phyloP scores from a whole-genome alignment of 2,329 filamentous ascomycete genomes.

The Exserohilum turcica region DNA sequence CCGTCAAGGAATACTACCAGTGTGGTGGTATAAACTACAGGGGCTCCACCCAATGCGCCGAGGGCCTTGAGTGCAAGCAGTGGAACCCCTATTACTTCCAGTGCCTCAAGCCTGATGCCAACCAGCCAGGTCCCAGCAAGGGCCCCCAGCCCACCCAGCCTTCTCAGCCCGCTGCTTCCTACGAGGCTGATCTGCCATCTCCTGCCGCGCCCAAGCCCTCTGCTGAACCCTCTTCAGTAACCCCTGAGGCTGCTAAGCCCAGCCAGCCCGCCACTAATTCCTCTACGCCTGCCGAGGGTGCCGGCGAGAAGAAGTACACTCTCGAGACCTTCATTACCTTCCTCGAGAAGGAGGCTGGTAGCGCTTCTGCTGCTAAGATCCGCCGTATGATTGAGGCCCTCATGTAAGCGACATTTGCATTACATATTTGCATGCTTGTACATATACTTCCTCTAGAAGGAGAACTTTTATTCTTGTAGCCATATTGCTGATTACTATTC shows the following conservation, averaged over 20 bases:
- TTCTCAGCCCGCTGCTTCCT: background rate
- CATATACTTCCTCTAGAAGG: slow-evolving; percentile 15
- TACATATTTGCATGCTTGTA: background rate
- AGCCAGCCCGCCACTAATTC: slow-evolving; percentile 9
- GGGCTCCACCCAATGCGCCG: slow-evolving; percentile 47
- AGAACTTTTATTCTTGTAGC: slow-evolving; percentile 17
- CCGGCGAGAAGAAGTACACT: slow-evolving; percentile 24
- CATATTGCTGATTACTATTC: slow-evolving; percentile 6
- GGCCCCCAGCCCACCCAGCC: slow-evolving; percentile 4
- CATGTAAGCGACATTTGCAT: background rate
- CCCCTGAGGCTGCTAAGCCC: slow-evolving; percentile 11
- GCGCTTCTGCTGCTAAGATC: slow-evolving; percentile 18
- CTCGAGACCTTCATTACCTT: slow-evolving; percentile 24
- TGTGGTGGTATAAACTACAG: slow-evolving; percentile 53
- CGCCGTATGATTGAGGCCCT: slow-evolving; percentile 24
- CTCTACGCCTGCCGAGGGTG: slow-evolving; percentile 4
- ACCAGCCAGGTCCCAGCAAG: slow-evolving; percentile 16
- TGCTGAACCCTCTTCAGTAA: slow-evolving; percentile 9
- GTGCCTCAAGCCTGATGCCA: slow-evolving; percentile 40
- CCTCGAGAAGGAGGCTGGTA: slow-evolving; percentile 18
- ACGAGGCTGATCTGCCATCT: background rate
- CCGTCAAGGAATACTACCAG: slow-evolving; percentile 39
- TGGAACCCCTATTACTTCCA: slow-evolving; percentile 55
- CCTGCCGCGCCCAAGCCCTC: slow-evolving; percentile 2
- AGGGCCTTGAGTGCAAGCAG: slow-evolving; percentile 48